Conservation (phyloP, 1,139 yeast species). For the Saccharomyces uvarum region DNA sequence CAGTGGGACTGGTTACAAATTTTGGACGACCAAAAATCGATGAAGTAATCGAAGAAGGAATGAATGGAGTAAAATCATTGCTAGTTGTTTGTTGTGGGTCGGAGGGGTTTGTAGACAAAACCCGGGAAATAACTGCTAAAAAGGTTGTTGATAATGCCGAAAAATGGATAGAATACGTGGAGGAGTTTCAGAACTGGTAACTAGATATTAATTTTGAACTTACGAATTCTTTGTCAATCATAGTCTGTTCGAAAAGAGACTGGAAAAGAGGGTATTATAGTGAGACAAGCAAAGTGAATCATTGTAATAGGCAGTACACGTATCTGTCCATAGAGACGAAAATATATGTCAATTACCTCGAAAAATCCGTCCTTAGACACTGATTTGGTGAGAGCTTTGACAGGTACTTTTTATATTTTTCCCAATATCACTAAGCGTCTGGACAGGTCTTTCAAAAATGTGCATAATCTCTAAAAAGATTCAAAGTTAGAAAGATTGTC, state of each 20-base stretch:
- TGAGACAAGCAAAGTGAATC: neutral
- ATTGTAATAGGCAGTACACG: neutral
- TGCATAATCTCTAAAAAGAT: neutral
- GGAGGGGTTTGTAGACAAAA: constrained; percentile 47
- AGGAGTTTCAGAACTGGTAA: constrained; percentile 27
- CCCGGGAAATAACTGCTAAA: constrained; percentile 35
- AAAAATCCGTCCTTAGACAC: neutral
- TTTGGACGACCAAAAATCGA: constrained; percentile 44
- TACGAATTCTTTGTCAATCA: neutral
- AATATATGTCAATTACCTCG: neutral
- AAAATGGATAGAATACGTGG: constrained; percentile 19
- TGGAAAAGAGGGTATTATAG: neutral
- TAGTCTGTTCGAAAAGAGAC: neutral
- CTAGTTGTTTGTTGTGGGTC: constrained; percentile 47
- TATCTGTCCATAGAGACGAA: neutral
- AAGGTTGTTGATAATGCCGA: constrained; percentile 13
- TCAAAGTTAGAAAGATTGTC: neutral
- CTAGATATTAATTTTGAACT: neutral
- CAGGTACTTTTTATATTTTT: neutral
- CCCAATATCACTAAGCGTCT: neutral
- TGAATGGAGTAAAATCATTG: constrained; percentile 25
- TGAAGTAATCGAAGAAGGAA: constrained; percentile 30
- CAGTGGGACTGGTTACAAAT: constrained; percentile 11
- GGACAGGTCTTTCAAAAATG: neutral
- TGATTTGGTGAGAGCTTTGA: neutral